Conservation (phyloP, 441 rosid species). For the Raphanus hybrid region DNA sequence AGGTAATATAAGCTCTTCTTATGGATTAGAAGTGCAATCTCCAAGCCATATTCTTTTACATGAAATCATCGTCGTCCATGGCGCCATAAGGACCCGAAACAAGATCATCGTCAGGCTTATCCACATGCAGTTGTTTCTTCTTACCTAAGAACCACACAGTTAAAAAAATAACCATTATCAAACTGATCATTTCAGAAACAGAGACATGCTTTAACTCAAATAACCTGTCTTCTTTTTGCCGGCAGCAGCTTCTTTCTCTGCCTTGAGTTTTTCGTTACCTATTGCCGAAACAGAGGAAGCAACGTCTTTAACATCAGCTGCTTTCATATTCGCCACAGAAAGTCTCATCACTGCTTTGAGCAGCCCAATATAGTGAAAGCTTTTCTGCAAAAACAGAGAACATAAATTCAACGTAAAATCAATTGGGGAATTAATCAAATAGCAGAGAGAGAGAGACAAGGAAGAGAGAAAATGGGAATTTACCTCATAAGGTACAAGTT, state of each 20-base stretch:
- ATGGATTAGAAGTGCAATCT: background rate
- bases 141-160: background rate
- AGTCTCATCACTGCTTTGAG: slow-evolving; percentile 85
- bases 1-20: background rate
- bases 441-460: background rate
- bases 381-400: slow-evolving; percentile 62
- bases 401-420: background rate
- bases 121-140: slow-evolving; percentile 17
- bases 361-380: slow-evolving; percentile 70
- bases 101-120: slow-evolving; percentile 21
- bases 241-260: slow-evolving; percentile 77
- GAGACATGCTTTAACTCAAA: background rate
- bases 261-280: slow-evolving; percentile 88
- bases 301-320: slow-evolving; percentile 88
- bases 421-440: background rate
- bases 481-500: slow-evolving; percentile 1
- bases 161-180: background rate
- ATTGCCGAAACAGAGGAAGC: slow-evolving; percentile 79
- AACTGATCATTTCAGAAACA: background rate
- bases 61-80: slow-evolving; percentile 25
- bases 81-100: slow-evolving; percentile 16
- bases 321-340: slow-evolving; percentile 71
- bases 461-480: background rate
- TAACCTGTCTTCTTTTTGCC: slow-evolving; percentile 78
- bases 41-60: slow-evolving; percentile 1